These are phyloP conservation scores for Ulota crispa DNA, from an alignment of 225 moss, liverwort and hornwort genomes.

Conservation along the genomic window DNA sequence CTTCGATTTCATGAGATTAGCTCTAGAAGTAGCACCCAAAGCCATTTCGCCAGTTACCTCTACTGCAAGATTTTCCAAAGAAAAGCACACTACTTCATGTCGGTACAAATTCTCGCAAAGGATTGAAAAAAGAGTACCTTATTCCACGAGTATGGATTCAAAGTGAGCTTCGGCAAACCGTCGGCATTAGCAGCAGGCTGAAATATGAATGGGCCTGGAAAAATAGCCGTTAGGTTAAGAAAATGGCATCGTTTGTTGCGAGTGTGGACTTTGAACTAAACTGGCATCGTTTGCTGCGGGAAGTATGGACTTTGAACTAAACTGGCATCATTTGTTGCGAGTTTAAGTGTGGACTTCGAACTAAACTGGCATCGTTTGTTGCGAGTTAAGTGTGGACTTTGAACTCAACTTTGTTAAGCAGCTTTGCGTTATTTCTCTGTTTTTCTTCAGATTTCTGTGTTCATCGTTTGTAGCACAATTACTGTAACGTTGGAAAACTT, in stretches of 20 bases:
- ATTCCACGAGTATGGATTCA: conserved; percentile 73
- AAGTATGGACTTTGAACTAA: too few species aligned
- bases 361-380: too few species aligned
- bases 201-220: conserved; percentile 82
- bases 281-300: too few species aligned
- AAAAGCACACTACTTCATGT: background rate
- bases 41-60: background rate
- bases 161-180: conserved; percentile 61
- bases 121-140: conserved; percentile 47
- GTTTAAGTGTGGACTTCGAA: too few species aligned
- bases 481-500: background rate
- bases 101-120: background rate
- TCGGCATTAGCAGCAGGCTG: conserved; percentile 39
- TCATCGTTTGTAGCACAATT: background rate
- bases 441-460: background rate
- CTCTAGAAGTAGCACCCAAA: background rate
- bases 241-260: background rate
- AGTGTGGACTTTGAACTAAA: too few species aligned
- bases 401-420: background rate
- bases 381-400: too few species aligned
- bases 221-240: background rate
- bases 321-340: too few species aligned
- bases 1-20: background rate
- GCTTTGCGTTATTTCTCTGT: background rate
- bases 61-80: background rate